phyloP scores from a whole-genome alignment of 495 filamentous ascomycete genomes.

The Friedmanniomyces endolithicus region DNA sequence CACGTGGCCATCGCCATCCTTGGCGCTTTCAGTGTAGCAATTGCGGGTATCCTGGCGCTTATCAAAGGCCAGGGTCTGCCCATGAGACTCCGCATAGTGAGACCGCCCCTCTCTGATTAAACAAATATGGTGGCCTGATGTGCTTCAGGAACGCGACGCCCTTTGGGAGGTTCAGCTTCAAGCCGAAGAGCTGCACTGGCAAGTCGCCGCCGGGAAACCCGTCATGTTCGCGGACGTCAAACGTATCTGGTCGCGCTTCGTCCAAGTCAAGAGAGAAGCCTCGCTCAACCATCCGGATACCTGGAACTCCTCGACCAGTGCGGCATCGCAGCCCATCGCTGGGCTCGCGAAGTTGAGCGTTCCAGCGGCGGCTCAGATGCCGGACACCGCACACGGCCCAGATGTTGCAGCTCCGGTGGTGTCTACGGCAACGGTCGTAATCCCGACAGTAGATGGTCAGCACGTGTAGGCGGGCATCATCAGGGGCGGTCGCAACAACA shows the following conservation, averaged over 20 bases:
- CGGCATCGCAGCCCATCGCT: not conserved
- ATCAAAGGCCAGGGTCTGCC: slow-evolving; percentile 6
- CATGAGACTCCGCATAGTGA: slow-evolving; percentile 5
- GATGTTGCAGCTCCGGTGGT: too few species aligned
- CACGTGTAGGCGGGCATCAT: too few species aligned
- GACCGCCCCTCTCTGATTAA: not conserved
- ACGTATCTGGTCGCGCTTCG: not conserved
- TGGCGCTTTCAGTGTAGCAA: not conserved
- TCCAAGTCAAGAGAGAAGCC: slow-evolving; percentile 4
- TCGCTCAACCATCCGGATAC: slow-evolving; percentile 6
- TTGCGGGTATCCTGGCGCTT: slow-evolving; percentile 1
- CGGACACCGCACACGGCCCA: not conserved
- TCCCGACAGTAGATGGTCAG: too few species aligned
- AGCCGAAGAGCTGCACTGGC: slow-evolving; percentile 6
- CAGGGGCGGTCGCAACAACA: too few species aligned
- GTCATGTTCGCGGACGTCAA: slow-evolving; percentile 3
- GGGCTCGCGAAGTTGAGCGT: not conserved
- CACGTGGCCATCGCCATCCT: slow-evolving; percentile 2
- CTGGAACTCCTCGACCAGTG: not conserved
- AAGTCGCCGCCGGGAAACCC: slow-evolving; percentile 1
- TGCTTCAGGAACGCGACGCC: slow-evolving; percentile 1
- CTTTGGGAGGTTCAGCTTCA: slow-evolving; percentile 5
- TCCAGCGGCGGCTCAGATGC: not conserved
- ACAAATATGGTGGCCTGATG: not conserved
- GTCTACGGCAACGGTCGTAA: too few species aligned